Percentiles rank a stretch among this genome's conserved stretches.
These are phyloP conservation scores for Stentor coeruleus DNA, from an alignment of 73 alveolate species.

Conservation along the genomic window DNA sequence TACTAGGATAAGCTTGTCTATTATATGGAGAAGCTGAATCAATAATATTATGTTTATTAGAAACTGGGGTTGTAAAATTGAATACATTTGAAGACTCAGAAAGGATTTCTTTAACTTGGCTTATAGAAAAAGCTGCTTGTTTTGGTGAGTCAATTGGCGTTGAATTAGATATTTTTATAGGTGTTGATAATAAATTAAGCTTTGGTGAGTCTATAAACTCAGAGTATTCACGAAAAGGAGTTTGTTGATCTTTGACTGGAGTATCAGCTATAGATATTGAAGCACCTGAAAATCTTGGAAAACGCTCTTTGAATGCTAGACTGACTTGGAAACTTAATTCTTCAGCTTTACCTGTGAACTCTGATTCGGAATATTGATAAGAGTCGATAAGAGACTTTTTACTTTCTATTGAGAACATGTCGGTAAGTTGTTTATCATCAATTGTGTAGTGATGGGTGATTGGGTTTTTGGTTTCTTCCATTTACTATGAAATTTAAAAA, in stretches of 20 bases:
- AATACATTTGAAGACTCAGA: neutral
- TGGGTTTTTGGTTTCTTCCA: too few species aligned
- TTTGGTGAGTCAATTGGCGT: neutral
- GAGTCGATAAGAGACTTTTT: too few species aligned
- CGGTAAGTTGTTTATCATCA: too few species aligned
- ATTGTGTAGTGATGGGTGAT: too few species aligned
- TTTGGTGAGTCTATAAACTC: neutral
- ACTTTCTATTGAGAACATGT: too few species aligned
- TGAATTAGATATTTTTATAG: too few species aligned
- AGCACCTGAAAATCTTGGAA: neutral
- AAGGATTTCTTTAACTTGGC: neutral
- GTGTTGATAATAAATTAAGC: too few species aligned
- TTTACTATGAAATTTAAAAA: too few species aligned
- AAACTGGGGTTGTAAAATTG: too few species aligned
- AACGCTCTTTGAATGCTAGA: neutral
- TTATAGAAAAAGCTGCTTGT: neutral
- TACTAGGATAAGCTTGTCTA: too few species aligned
- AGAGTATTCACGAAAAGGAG: neutral
- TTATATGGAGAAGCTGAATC: too few species aligned
- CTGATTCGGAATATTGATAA: neutral
- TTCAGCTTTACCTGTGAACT: neutral
- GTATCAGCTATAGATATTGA: neutral
- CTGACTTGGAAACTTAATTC: neutral
- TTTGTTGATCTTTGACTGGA: neutral
- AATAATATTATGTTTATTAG: neutral